Evolutionary conservation across 2,329 filamentous ascomycete genomes (phyloP).

Genomic region (Drechslerella stenobrocha): DNA sequence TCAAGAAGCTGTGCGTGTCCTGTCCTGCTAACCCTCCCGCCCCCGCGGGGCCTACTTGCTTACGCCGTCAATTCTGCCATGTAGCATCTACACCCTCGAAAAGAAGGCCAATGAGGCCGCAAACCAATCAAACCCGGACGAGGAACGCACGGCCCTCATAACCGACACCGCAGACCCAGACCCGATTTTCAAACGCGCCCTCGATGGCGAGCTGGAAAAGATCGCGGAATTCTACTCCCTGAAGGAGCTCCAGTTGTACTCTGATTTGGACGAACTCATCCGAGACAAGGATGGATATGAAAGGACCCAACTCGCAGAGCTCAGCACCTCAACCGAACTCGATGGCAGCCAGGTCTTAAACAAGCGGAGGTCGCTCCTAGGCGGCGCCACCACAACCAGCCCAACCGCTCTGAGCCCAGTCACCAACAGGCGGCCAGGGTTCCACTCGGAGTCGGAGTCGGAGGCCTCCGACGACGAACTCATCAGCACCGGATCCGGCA

Average conservation of each 20-base stretch:
- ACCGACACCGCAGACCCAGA: constrained; percentile 72
- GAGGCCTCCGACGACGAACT: constrained; percentile 44
- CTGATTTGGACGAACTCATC: constrained; percentile 76
- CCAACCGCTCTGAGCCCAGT: constrained; percentile 27
- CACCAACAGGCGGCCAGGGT: constrained; percentile 13
- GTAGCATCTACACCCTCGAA: constrained; percentile 90
- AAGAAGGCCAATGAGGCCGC: constrained; percentile 65
- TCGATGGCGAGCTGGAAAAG: constrained; percentile 91
- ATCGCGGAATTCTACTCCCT: constrained; percentile 85
- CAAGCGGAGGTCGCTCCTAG: constrained; percentile 9
- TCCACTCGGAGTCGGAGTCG: constrained; percentile 44
- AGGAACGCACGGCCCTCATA: constrained; percentile 83
- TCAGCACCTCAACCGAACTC: constrained; percentile 34
- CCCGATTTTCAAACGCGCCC: constrained; percentile 74
- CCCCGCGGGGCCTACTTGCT: not conserved
- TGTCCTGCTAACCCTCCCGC: not conserved
- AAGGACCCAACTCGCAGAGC: constrained; percentile 60
- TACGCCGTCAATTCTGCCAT: not conserved
- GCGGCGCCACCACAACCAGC: constrained; percentile 7
- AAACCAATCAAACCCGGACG: constrained; percentile 62
- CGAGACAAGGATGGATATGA: constrained; percentile 72
- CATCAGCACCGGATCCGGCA: constrained; percentile 17
- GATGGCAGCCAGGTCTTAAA: constrained; percentile 27
- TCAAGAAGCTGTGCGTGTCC: constrained; percentile 89
- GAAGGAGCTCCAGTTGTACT: constrained; percentile 85